Base-by-base conservation (phyloP, 1,284 basidiomycete genomes). In the Phellopilus nigrolimitatus region DNA sequence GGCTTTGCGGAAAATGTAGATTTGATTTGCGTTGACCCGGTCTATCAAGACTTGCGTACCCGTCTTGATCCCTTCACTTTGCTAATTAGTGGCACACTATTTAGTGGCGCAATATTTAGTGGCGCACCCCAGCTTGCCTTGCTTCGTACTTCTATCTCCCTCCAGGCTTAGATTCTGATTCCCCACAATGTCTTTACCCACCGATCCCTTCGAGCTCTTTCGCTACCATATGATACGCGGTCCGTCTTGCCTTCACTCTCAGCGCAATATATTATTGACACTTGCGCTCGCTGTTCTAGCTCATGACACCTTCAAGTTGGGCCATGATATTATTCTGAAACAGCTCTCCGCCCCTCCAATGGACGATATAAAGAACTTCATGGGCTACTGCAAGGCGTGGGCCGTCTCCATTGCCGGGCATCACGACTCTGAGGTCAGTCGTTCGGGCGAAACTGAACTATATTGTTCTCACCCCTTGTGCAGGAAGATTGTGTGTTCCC, bases 341-440 rank as follows among this genome's bases (percentile, higher is more conserved):
- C 61, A 61, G 46, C 68, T 72, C n/a, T 66, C 64, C 22, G 54
- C 66, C 4, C 68, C 67, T 1, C 70, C 69, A 0, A 49, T 44
- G 13, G 51, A 67, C 36, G 71, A 71, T 51, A 60, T 72, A 12
- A 50, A 55, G 27, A 73, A 72, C 56, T 73, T 72, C 49, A 55
- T 73, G 8, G 69, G 70, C 1, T 71, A 71, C 46, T 69, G 68
- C 49, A 60, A 66, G 44, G 65, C 67, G 7, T 72, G 70, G 69
- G 65, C 61, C 0, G 37, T 55, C 19, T 54, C 62, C 12, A 61
- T 71, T 15, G 61, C 58, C 7, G 47, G 59, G 10, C 69, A 70
- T 48, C 68, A 70, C 56, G 57, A 63, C 22, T 60, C 58, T 22
- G 68, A 70, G 60, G 69, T 64, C 46, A 47, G 57, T 27, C 12